Evolutionary conservation across 2,329 filamentous ascomycete species (phyloP).

Genomic region (Pyrenophora graminea): DNA sequence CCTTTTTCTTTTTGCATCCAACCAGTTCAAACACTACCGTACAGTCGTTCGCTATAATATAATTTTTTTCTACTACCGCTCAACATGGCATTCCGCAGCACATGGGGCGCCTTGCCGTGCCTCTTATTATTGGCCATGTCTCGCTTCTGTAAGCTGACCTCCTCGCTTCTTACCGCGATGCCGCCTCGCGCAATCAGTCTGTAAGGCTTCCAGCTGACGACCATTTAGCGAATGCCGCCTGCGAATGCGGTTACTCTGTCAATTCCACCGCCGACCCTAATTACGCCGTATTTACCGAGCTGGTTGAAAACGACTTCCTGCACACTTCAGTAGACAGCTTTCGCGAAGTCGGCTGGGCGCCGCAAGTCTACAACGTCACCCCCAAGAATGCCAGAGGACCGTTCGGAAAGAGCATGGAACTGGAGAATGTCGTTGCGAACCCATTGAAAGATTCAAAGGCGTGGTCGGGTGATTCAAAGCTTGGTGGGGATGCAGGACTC

Average conservation of each 20-base stretch:
- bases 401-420: conserved; percentile 67
- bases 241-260: conserved; percentile 74
- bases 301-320: conserved; percentile 73
- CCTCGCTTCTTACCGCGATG: background rate
- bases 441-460: conserved; percentile 50
- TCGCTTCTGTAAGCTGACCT: conserved; percentile 34
- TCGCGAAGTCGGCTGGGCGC: conserved; percentile 60
- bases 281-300: conserved; percentile 66
- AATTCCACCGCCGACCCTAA: conserved; percentile 49
- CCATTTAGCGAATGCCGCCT: conserved; percentile 53
- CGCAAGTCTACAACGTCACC: conserved; percentile 69
- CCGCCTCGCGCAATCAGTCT: background rate
- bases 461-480: conserved; percentile 52
- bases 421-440: conserved; percentile 62
- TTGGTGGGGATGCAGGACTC: conserved; percentile 49
- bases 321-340: conserved; percentile 58
- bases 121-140: conserved; percentile 36
- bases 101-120: conserved; percentile 33
- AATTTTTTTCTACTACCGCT: conserved; percentile 1
- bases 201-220: conserved; percentile 15
- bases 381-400: conserved; percentile 62
- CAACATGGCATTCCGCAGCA: conserved; percentile 24
- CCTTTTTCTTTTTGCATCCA: conserved; percentile 20
- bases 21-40: conserved; percentile 7
- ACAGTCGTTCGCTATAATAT: conserved; percentile 29